Percentiles rank a stretch among this genome's conserved stretches.
Evolutionary conservation across 2,329 filamentous ascomycete genomes (phyloP).

Genomic region (Volutella citrinella): DNA sequence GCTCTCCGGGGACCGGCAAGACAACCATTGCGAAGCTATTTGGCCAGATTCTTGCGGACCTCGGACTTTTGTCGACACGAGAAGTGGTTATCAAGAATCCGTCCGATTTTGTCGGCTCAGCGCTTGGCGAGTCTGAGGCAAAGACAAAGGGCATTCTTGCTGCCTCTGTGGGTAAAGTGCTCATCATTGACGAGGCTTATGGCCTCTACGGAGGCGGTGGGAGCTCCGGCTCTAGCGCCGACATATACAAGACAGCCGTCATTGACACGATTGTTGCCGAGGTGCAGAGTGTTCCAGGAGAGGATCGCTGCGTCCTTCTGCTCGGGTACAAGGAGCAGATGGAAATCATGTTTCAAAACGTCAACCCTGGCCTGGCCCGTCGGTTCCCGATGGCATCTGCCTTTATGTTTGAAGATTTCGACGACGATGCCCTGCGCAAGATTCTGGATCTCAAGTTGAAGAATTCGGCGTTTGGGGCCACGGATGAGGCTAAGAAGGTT

Average conservation of each 20-base stretch:
- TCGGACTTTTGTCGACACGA: constrained; percentile 65
- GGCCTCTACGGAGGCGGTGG: constrained; percentile 51
- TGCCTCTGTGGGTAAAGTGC: constrained; percentile 65
- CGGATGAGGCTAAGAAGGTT: constrained; percentile 47
- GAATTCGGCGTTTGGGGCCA: constrained; percentile 51
- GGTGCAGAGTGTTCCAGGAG: constrained; percentile 65
- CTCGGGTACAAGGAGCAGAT: constrained; percentile 70
- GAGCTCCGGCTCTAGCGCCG: constrained; percentile 19
- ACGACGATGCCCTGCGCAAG: constrained; percentile 49
- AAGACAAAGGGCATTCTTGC: constrained; percentile 71
- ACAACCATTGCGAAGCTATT: constrained; percentile 74
- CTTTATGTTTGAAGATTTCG: constrained; percentile 69
- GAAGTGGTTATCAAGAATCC: constrained; percentile 74
- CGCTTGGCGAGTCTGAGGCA: constrained; percentile 64
- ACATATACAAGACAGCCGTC: constrained; percentile 59
- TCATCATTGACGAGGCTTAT: constrained; percentile 81
- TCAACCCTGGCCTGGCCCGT: constrained; percentile 66
- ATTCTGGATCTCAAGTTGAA: constrained; percentile 65
- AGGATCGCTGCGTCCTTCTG: constrained; percentile 70
- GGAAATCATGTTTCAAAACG: constrained; percentile 69
- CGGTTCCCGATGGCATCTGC: constrained; percentile 63
- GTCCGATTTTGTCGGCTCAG: constrained; percentile 66
- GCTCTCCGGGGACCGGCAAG: constrained; percentile 72
- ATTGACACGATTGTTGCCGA: constrained; percentile 74
- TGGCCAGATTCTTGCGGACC: constrained; percentile 62